Evolutionary conservation across 495 filamentous ascomycete species (phyloP).

Genomic region (Neurospora africana): DNA sequence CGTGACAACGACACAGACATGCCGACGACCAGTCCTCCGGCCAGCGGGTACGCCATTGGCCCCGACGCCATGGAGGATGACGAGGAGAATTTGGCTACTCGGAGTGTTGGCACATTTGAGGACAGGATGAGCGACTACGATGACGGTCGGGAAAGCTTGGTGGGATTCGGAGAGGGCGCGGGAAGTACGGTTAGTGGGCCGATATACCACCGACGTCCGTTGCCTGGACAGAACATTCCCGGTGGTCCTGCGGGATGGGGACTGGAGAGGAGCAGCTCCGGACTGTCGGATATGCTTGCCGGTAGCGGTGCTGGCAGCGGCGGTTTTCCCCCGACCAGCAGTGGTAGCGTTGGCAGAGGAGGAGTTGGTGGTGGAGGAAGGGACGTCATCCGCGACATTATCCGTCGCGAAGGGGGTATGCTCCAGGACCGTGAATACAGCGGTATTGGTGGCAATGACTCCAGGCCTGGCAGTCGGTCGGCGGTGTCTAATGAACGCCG

Average conservation of each 20-base stretch:
- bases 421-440: constrained; percentile 5
- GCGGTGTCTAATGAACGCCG: constrained; percentile 25
- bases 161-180: constrained; percentile 82
- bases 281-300: constrained; percentile 25
- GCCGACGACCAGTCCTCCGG: constrained; percentile 24
- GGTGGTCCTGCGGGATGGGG: constrained; percentile 11
- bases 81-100: constrained; percentile 18
- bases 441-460: constrained; percentile 17
- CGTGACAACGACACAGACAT: constrained; percentile 21
- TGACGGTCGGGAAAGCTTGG: constrained; percentile 57
- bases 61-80: constrained; percentile 31
- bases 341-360: not conserved
- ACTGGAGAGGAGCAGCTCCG: constrained; percentile 33
- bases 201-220: constrained; percentile 44
- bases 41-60: constrained; percentile 21
- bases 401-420: not conserved
- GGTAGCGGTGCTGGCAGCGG: not conserved
- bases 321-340: not conserved
- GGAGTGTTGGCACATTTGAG: constrained; percentile 52
- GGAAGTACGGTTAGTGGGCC: constrained; percentile 67
- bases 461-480: constrained; percentile 28
- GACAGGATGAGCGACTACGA: constrained; percentile 61
- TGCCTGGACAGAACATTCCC: constrained; percentile 6
- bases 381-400: not conserved
- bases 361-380: not conserved